Conservation (phyloP, 805 yeast species). For the Hanseniaspora jakobsenii region DNA sequence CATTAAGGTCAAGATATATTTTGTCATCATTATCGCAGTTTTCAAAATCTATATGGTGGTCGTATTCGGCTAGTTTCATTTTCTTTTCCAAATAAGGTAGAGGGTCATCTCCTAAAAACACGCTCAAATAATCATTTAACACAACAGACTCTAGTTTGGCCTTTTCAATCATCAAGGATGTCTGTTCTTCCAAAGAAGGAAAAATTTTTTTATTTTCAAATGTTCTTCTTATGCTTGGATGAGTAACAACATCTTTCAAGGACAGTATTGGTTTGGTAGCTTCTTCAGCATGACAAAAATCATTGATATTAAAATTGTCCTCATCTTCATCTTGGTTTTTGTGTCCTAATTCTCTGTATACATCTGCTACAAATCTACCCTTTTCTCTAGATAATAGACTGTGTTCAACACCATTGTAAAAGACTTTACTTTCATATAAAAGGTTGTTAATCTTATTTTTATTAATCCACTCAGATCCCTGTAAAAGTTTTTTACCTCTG, state of each 20-base stretch:
- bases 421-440: conserved; percentile 25
- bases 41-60: conserved; percentile 39
- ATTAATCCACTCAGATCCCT: conserved; percentile 37
- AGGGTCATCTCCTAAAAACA: conserved; percentile 81
- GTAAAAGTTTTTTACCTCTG: conserved; percentile 47
- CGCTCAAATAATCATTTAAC: conserved; percentile 58
- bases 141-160: conserved; percentile 72
- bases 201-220: conserved; percentile 44
- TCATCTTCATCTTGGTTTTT: conserved; percentile 25
- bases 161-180: conserved; percentile 63
- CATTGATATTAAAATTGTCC: conserved; percentile 35
- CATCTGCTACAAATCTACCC: conserved; percentile 2
- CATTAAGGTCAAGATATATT: conserved; percentile 9
- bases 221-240: conserved; percentile 56
- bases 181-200: conserved; percentile 52
- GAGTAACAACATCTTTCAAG: conserved; percentile 65
- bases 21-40: conserved; percentile 5
- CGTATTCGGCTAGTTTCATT: conserved; percentile 55
- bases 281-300: conserved; percentile 41
- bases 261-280: conserved; percentile 67
- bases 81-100: conserved; percentile 49
- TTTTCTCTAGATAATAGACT: conserved; percentile 25
- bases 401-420: conserved; percentile 30
- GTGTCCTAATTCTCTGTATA: too few species aligned
- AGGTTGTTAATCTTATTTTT: conserved; percentile 32